Percentiles rank a stretch among this genome's conserved stretches.
These are phyloP conservation scores for Lentinula lateritia DNA, from an alignment of 768 basidiomycete species.

Conservation along the genomic window DNA sequence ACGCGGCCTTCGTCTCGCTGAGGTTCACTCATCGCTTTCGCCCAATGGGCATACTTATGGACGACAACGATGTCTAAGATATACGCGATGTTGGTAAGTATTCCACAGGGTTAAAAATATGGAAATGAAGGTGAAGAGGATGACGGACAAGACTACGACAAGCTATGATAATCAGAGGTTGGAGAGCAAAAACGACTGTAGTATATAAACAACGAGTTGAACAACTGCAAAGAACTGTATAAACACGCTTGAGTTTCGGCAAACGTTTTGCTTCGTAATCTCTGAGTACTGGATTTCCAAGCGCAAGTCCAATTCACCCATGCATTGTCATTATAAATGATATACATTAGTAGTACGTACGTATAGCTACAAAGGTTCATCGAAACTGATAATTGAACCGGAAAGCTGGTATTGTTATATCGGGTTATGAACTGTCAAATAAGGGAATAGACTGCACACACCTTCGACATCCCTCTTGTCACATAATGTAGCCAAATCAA, in stretches of 20 bases:
- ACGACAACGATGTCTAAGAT: constrained; percentile 74
- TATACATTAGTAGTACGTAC: too few species aligned
- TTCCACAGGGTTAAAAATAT: constrained; percentile 26
- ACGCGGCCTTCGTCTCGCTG: constrained; percentile 7
- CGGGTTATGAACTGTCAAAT: too few species aligned
- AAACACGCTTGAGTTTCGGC: not conserved
- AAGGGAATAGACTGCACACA: constrained; percentile 15
- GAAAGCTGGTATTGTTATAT: constrained; percentile 20
- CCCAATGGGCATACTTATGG: constrained; percentile 49
- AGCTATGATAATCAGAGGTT: constrained; percentile 21
- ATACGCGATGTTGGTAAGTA: constrained; percentile 49
- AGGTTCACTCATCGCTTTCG: constrained; percentile 8
- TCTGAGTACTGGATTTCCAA: not conserved
- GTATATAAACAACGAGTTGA: constrained; percentile 17
- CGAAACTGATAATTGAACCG: constrained; percentile 21
- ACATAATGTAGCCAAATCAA: constrained; percentile 73
- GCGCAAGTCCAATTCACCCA: too few species aligned
- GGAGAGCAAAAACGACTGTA: constrained; percentile 19
- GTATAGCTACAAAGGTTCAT: not conserved
- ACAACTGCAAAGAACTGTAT: not conserved
- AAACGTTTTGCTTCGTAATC: too few species aligned
- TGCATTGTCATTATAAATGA: too few species aligned
- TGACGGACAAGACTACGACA: constrained; percentile 32
- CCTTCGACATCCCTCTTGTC: constrained; percentile 67
- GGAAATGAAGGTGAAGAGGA: constrained; percentile 37